Base-by-base conservation (phyloP, 306 rosid genomes). In the Pterocarpus macrocarpus region DNA sequence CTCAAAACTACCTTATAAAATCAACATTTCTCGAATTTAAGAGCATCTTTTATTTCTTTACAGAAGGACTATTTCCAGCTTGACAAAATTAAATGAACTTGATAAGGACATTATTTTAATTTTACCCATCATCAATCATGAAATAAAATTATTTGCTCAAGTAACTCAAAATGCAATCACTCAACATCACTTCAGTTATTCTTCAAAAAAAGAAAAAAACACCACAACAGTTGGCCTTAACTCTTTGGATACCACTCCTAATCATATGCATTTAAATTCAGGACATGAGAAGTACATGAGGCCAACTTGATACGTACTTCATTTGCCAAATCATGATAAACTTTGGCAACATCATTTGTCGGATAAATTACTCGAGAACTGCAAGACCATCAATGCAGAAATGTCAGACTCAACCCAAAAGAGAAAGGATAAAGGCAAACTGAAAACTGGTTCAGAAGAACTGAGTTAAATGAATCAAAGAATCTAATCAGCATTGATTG, bases 281-380 rank as follows among this genome's bases (percentile, higher is more conserved):
- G 66, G 43, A 71, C 4, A 64, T 38, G 16, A 53, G 68, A 77
- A 78, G 17, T 55, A 17, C 69, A 68, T 16, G 75, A 28, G 64
- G 62, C 12, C 55, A 82, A 82, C 52, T 58, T 69, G 73, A 67
- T 45, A 71, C 83, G 2, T 85, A 93, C 99, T 89, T 95, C 91
- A 80, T 86, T 83, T 41, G 98, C 94, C 85, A 93, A 88, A 87
- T 93, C 93, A 84, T 90, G 89, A 87, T 88, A 95, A 65, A 92
- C 90, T 75, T 84, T 82, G 74, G 90, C 90, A 81, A 89, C 65
- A 69, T 90, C 92, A 76, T 93, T 92, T 79, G 86, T 75, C 45
- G 98, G 99, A 87, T 83, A 90, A 63, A 87, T 81, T 80, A 90
- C 90, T 53, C 92, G 88, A 8, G 97, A 93, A 73, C 99, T 95